Base-by-base conservation (phyloP, 495 filamentous ascomycete species). In the Aspergillus kassunensis region DNA sequence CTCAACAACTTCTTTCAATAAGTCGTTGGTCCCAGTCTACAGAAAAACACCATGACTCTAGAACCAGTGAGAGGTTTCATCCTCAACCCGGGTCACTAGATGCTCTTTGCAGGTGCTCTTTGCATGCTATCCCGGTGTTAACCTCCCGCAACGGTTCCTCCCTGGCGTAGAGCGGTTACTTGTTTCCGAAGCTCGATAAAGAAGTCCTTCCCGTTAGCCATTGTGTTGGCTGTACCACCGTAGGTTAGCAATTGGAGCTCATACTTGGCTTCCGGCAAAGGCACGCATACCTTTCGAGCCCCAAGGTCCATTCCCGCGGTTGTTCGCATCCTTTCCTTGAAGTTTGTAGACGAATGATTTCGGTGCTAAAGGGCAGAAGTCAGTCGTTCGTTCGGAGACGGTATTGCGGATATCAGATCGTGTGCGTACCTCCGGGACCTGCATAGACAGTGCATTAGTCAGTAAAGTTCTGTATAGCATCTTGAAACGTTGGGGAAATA, bases 201-300 rank as follows among this genome's bases (percentile, higher is more conserved):
- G 59, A 80, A 80, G 39, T 80, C 77, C 60, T 76, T 79, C 9
- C 76, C 75, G 49, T 70, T 79, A 7, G 68, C 73, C 78, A 80
- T 80, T 5, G 64, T 67, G 48, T 79, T 78, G 21, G 75, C 78
- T 80, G 56, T 11, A 36, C 18, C 30, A 49, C 0, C 13, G 34
- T 0, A 8, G 49, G 44, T 69, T 24, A 63, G 48, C 41, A 6
- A 43, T 53, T 49, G 56, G 42, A 15, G 39, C 10, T 21, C 19
- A 3, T 47, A 20, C 24, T 7, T 6, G 27, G 10, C 15, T 8
- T 36, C 13, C 8, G 27, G 20, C 23, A 11, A n/a, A 10, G 13
- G 10, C 16, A n/a, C 36, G 61, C 68, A 47, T 70, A 80, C 77
- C 57, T 55, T 79, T 80, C 13, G 73, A 66, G n/a, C 69, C 75